These are phyloP conservation scores for Tillandsia fasciculata DNA, from an alignment of 176 grass and related monocot genomes.

Conservation along the genomic window DNA sequence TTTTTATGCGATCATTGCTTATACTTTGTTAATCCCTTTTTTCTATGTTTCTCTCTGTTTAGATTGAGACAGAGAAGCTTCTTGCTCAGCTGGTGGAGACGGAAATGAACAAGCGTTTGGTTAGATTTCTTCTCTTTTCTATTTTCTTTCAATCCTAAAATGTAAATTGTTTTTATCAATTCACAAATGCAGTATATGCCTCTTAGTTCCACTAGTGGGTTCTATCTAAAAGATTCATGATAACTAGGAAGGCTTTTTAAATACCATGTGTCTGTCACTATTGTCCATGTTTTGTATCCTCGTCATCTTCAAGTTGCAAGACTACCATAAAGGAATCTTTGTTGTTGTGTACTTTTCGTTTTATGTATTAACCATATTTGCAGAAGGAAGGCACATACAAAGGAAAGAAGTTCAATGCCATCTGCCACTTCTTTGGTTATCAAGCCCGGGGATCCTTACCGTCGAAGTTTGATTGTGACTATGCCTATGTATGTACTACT, in stretches of 20 bases:
- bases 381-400: constrained; percentile 97
- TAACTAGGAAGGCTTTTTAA: no score
- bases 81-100: constrained; percentile 91
- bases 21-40: constrained; percentile 11
- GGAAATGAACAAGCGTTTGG: constrained; percentile 86
- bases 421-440: constrained; percentile 99
- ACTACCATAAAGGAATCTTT: neutral
- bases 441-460: constrained; percentile 94
- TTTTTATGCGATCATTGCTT: neutral
- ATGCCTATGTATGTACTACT: constrained; percentile 69
- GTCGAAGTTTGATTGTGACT: constrained; percentile 97
- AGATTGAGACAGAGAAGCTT: constrained; percentile 99
- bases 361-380: constrained; percentile 7
- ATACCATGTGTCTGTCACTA: no score
- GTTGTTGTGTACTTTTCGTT: neutral
- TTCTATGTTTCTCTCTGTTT: constrained; percentile 13
- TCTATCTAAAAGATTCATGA: no score
- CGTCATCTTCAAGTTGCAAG: neutral
- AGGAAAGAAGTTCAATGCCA: constrained; percentile 98
- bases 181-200: neutral
- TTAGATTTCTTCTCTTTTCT: constrained; percentile 16
- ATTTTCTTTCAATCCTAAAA: constrained; percentile 14
- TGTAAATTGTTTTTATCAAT: neutral
- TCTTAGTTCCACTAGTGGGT: neutral
- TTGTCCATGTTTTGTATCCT: neutral